These are phyloP conservation scores for Xylaria flabelliformis DNA, from an alignment of 495 filamentous ascomycete genomes.

Conservation along the genomic window DNA sequence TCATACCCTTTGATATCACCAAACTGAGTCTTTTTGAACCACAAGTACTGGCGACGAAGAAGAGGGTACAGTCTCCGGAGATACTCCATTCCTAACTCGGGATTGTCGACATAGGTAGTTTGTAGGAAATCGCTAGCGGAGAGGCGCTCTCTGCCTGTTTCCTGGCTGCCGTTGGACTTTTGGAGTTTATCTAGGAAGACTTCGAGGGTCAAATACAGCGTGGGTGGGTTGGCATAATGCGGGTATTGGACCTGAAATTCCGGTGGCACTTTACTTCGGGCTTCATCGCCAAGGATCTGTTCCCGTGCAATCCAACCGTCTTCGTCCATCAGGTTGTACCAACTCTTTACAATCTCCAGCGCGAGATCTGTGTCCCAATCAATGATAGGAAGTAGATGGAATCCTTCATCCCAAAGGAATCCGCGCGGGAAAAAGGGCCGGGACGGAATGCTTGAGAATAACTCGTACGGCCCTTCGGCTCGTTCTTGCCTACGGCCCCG, in stretches of 20 bases:
- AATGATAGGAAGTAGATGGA: constrained; percentile 88
- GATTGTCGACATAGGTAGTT: constrained; percentile 68
- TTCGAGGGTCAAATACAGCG: constrained; percentile 87
- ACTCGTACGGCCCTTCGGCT: constrained; percentile 82
- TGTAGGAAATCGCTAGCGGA: constrained; percentile 48
- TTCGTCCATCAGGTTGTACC: constrained; percentile 95
- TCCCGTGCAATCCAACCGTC: constrained; percentile 98
- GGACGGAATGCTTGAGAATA: constrained; percentile 93
- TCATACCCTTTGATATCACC: constrained; percentile 93
- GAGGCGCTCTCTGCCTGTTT: constrained; percentile 41
- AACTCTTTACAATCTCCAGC: constrained; percentile 91
- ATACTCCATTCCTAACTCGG: constrained; percentile 72
- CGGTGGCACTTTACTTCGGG: constrained; percentile 90
- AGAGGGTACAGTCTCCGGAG: constrained; percentile 88
- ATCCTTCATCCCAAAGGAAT: constrained; percentile 98
- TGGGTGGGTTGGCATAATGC: constrained; percentile 98
- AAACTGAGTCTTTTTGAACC: constrained; percentile 90
- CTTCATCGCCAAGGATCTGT: constrained; percentile 94
- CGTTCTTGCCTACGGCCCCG: constrained; percentile 67
- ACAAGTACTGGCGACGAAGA: constrained; percentile 87
- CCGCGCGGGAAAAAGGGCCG: constrained; percentile 95
- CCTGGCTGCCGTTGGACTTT: constrained; percentile 49
- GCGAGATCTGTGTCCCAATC: constrained; percentile 94
- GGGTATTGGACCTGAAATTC: constrained; percentile 98
- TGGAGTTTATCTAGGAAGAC: constrained; percentile 77